Conservation (phyloP, 2,329 filamentous ascomycete genomes). For the Neurospora crassa region DNA sequence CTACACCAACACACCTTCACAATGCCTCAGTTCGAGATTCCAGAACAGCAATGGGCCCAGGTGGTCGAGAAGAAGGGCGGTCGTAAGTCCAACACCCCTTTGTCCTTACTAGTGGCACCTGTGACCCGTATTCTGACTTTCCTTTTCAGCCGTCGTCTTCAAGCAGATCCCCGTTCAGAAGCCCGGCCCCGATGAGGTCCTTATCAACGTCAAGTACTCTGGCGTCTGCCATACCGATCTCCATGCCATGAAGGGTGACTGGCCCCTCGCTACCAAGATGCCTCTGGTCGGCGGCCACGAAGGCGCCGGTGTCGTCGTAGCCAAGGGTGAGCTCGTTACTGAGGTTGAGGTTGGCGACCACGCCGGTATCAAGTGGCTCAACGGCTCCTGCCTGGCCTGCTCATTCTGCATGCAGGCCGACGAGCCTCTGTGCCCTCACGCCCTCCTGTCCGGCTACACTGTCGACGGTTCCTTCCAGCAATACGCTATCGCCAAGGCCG, state of each 20-base stretch:
- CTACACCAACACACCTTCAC: conserved; percentile 6
- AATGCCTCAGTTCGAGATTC: conserved; percentile 48
- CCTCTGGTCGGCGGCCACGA: conserved; percentile 77
- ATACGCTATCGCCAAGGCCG: conserved; percentile 79
- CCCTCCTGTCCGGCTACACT: conserved; percentile 78
- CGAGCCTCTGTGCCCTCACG: conserved; percentile 71
- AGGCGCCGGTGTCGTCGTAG: conserved; percentile 75
- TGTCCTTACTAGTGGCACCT: neutral
- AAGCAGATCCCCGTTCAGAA: conserved; percentile 74
- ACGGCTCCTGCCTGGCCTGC: conserved; percentile 75
- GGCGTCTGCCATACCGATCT: conserved; percentile 87
- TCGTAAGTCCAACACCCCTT: conserved; percentile 36
- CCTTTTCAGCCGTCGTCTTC: conserved; percentile 48
- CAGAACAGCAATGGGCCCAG: conserved; percentile 76
- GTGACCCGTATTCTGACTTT: conserved; percentile 1
- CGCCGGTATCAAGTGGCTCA: conserved; percentile 89
- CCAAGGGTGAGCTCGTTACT: conserved; percentile 63
- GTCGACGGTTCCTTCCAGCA: conserved; percentile 92
- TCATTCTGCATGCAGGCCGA: conserved; percentile 72
- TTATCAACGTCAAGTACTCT: conserved; percentile 83
- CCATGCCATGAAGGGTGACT: conserved; percentile 76
- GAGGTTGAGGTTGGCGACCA: conserved; percentile 76
- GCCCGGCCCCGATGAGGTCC: conserved; percentile 81
- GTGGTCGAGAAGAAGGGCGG: conserved; percentile 76
- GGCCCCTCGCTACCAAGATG: conserved; percentile 74